A percentile compares a stretch with the other conserved stretches of the same genome.
phyloP scores from a whole-genome alignment of 1,139 yeast species.

The Geotrichum fermentans region DNA sequence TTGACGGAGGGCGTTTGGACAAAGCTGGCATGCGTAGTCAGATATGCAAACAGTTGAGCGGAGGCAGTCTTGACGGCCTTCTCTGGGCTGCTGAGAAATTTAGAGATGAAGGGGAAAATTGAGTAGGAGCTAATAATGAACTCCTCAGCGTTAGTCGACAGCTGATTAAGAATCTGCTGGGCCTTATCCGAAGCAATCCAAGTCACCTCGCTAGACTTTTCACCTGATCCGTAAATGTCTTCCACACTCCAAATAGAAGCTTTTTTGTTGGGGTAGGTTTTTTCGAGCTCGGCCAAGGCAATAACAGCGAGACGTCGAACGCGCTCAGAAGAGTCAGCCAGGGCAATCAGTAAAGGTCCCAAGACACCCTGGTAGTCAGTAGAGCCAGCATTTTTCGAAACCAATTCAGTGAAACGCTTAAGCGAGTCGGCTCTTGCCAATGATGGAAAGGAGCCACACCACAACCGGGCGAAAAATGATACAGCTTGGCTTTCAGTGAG shows the following conservation, averaged over 20 bases:
- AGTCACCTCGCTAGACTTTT: conserved; percentile 46
- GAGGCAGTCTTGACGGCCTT: conserved; percentile 14
- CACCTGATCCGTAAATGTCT: conserved; percentile 45
- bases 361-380: conserved; percentile 37
- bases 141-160: conserved; percentile 40
- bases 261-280: conserved; percentile 41
- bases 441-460: conserved; percentile 32
- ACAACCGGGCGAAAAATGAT: conserved; percentile 35
- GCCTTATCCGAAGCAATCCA: conserved; percentile 64
- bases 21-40: conserved; percentile 48
- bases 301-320: conserved; percentile 43
- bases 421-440: conserved; percentile 34
- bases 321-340: conserved; percentile 33
- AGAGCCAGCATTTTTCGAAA: conserved; percentile 19
- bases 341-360: conserved; percentile 33
- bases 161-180: conserved; percentile 43
- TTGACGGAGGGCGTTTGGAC: conserved; percentile 46
- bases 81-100: conserved; percentile 25
- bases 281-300: conserved; percentile 34
- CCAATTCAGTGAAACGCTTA: conserved; percentile 24
- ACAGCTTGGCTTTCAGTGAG: conserved; percentile 20
- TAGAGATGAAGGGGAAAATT: conserved; percentile 38
- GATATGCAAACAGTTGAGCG: conserved; percentile 40
- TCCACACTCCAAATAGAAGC: conserved; percentile 40
- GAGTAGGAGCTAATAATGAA: conserved; percentile 46